phyloP scores from a whole-genome alignment of 495 filamentous ascomycete genomes.

The Paragyromitra xinjiangensis region DNA sequence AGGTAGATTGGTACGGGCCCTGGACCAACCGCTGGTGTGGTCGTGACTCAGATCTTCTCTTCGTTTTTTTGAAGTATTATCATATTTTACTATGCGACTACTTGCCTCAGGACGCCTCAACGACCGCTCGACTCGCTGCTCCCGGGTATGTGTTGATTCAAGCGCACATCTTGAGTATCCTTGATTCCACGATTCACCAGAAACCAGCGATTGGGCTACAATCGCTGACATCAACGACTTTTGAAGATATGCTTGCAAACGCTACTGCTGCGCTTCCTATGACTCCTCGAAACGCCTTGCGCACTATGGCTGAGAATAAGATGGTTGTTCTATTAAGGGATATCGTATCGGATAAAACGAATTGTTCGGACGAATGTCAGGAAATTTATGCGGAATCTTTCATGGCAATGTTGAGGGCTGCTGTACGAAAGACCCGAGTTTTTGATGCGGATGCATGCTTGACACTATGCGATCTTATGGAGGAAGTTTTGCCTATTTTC shows the following conservation, averaged over 20 bases:
- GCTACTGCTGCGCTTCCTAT: constrained; percentile 70
- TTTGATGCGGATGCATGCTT: constrained; percentile 92
- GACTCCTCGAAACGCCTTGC: constrained; percentile 71
- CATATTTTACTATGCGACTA: constrained; percentile 84
- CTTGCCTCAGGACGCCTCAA: constrained; percentile 69
- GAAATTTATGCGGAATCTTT: constrained; percentile 83
- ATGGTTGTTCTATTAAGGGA: constrained; percentile 87
- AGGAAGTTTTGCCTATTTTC: constrained; percentile 68
- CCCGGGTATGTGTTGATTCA: constrained; percentile 86
- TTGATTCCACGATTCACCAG: constrained; percentile 88
- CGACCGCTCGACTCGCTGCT: constrained; percentile 71
- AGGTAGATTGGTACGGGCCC: constrained; percentile 83
- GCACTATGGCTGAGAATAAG: constrained; percentile 91
- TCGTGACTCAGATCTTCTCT: constrained; percentile 90
- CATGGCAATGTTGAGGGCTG: constrained; percentile 73
- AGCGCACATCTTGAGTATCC: constrained; percentile 79
- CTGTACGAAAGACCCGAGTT: constrained; percentile 77
- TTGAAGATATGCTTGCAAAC: constrained; percentile 80
- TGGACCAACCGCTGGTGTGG: constrained; percentile 91
- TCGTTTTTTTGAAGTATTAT: constrained; percentile 91
- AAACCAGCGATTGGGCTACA: constrained; percentile 65
- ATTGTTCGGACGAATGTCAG: constrained; percentile 64
- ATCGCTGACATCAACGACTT: constrained; percentile 69
- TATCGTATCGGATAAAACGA: constrained; percentile 75
- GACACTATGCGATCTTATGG: constrained; percentile 88